Conservation (phyloP, 2,329 filamentous ascomycete species). For the Orbilia blumenaviensis region DNA sequence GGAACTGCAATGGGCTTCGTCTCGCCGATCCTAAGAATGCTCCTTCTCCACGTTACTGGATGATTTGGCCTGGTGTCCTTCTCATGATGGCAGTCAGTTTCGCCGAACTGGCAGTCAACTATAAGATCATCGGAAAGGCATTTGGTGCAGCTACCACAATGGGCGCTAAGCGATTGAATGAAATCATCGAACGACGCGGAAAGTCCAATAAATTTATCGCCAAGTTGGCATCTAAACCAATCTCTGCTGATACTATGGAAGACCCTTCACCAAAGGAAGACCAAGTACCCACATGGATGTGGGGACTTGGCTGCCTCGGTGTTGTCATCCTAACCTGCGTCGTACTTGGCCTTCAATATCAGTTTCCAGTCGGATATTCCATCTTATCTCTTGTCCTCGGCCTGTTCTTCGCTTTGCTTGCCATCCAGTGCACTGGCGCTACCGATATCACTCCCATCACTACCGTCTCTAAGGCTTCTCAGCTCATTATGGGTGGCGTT, state of each 20-base stretch:
- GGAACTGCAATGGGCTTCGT: constrained; percentile 62
- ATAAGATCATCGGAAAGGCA: constrained; percentile 64
- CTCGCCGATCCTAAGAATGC: constrained; percentile 61
- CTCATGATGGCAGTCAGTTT: constrained; percentile 66
- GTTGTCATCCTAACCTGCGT: constrained; percentile 66
- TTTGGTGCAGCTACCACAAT: constrained; percentile 65
- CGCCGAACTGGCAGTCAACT: constrained; percentile 63
- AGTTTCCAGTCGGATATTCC: constrained; percentile 68
- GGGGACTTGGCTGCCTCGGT: constrained; percentile 67
- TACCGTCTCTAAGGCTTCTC: constrained; percentile 73
- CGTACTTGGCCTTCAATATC: constrained; percentile 63
- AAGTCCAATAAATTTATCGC: constrained; percentile 63
- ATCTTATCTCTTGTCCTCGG: constrained; percentile 68
- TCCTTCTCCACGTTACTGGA: constrained; percentile 66
- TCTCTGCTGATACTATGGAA: constrained; percentile 48
- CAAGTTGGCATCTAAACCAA: constrained; percentile 60
- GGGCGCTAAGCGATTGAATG: constrained; percentile 63
- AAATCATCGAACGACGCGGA: constrained; percentile 61
- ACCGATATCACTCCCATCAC: constrained; percentile 72
- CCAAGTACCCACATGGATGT: constrained; percentile 63
- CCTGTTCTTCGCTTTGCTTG: constrained; percentile 71
- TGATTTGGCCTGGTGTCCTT: constrained; percentile 66
- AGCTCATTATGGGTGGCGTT: constrained; percentile 73
- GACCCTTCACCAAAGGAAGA: constrained; percentile 57
- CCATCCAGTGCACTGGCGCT: constrained; percentile 70